These are phyloP conservation scores for Heliophila coronopifolia DNA, from an alignment of 441 rosid genomes.

Conservation along the genomic window DNA sequence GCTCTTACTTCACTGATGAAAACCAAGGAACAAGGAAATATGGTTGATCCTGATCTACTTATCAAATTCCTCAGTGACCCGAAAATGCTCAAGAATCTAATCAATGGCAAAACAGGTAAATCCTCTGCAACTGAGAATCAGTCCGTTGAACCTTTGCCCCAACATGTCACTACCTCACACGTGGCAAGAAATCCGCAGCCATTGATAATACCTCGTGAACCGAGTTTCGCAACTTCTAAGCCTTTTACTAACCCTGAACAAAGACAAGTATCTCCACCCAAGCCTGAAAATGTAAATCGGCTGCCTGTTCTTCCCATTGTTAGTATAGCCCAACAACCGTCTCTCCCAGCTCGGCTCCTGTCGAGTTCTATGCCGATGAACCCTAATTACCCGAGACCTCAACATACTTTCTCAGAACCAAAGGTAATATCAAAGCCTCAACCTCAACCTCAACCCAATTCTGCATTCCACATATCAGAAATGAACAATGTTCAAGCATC, in stretches of 20 bases:
- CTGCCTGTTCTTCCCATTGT: constrained; percentile 16
- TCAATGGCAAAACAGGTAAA: constrained; percentile 18
- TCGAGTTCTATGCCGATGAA: constrained; percentile 17
- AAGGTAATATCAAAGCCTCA: constrained; percentile 10
- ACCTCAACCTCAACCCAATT: constrained; percentile 1
- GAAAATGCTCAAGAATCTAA: constrained; percentile 35
- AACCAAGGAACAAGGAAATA: constrained; percentile 33
- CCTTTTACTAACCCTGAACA: constrained; percentile 15
- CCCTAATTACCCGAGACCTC: constrained; percentile 20
- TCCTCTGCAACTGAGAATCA: constrained; percentile 12
- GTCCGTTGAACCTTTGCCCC: not conserved
- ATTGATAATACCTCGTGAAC: constrained; percentile 15
- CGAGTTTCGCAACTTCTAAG: constrained; percentile 8
- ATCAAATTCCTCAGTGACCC: constrained; percentile 52
- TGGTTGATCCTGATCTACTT: constrained; percentile 55
- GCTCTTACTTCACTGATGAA: constrained; percentile 34
- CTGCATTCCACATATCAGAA: not conserved
- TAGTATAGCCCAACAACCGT: not conserved
- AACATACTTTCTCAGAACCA: constrained; percentile 7
- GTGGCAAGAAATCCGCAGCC: constrained; percentile 13
- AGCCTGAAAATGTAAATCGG: constrained; percentile 13
- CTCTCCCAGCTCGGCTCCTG: constrained; percentile 14
- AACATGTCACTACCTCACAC: constrained; percentile 9
- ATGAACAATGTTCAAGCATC: constrained; percentile 21
- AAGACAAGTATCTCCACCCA: constrained; percentile 24